phyloP scores from a whole-genome alignment of 2,329 filamentous ascomycete genomes.

The Tolypocladium amazonense region DNA sequence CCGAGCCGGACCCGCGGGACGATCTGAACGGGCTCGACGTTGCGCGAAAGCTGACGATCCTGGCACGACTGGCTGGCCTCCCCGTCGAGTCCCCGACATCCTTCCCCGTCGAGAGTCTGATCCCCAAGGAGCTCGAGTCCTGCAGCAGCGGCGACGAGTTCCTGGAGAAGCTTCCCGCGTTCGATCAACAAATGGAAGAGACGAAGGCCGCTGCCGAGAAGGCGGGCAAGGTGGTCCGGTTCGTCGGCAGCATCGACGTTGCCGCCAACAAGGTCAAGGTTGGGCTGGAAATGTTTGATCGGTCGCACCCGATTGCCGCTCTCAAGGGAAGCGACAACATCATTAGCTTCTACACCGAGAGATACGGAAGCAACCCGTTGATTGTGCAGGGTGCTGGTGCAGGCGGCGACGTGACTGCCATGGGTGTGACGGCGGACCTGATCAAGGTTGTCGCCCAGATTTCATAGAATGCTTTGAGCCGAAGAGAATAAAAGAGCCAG shows the following conservation, averaged over 20 bases:
- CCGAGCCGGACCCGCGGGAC: constrained; percentile 77
- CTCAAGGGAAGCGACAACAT: constrained; percentile 98
- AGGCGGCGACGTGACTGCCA: constrained; percentile 90
- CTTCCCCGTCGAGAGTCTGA: constrained; percentile 90
- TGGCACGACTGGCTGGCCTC: constrained; percentile 76
- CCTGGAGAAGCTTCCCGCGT: constrained; percentile 66
- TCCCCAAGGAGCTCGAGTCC: constrained; percentile 75
- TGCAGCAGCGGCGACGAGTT: constrained; percentile 75
- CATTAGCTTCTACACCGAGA: constrained; percentile 95
- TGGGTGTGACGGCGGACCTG: constrained; percentile 92
- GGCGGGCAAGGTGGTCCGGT: constrained; percentile 85
- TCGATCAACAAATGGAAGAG: constrained; percentile 83
- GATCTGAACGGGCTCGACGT: constrained; percentile 84
- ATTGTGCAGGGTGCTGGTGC: constrained; percentile 93
- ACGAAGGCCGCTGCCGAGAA: constrained; percentile 76
- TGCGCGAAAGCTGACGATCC: constrained; percentile 90
- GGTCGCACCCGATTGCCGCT: constrained; percentile 81
- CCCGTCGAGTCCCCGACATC: constrained; percentile 72
- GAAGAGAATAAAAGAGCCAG: constrained; percentile 9
- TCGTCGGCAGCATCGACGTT: constrained; percentile 88
- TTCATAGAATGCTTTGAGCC: constrained; percentile 21
- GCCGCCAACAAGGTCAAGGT: constrained; percentile 76
- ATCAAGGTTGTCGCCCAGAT: constrained; percentile 77
- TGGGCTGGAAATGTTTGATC: constrained; percentile 80
- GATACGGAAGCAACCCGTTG: constrained; percentile 82